Base-by-base conservation (phyloP, 2,329 filamentous ascomycete species). In the Trichoderma sp. region DNA sequence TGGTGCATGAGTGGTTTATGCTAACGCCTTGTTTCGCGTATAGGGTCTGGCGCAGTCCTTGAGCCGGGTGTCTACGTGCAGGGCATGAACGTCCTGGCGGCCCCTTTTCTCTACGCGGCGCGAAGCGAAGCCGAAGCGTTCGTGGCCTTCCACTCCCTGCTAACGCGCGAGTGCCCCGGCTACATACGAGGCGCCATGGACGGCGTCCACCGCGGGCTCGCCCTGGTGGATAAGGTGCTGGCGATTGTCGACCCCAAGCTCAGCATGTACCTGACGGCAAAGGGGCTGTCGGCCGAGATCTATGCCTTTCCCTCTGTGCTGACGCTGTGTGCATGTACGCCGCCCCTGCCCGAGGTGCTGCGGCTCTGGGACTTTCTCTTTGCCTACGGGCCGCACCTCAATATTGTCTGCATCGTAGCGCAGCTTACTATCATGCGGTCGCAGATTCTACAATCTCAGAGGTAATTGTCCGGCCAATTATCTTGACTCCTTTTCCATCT, bases 181-280 rank as follows among this genome's bases (percentile, higher is more conserved):
- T 99, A 99, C 77, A 94, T 98, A 67, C 88, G 93, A 28, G 93
- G 94, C 28, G 93, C 93, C 67, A 97, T 99, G 93, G 93, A 97
- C 70, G 95, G 95, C 56, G 95, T 99, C 7, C 95, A 99, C 78
- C 90, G 90, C 71, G 95, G 95, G 0, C 84, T 99, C 14, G 90
- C 90, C 26, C 83, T 99, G 10, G 93, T 99, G 24, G 95, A 99
- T 77, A 92, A 92, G 73, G 93, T 97, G 58, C 81, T 99, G 26
- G 89, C 92, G 67, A 92, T 97, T 64, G 93, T 97, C 55, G 95
- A 98, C 74, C 88, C 91, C 1, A 95, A 93, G 76, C 83, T 99
- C 52, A 93, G 90, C 72, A 80, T 88, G 28, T 93, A 97, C 75
- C 84, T 99, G 34, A 90, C 91, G 66, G 88, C 88, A 63, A 96